Evolutionary conservation across 2,329 filamentous ascomycete genomes (phyloP), one percentile per base, ranked within the genome.

Genomic region (Hypoxylon sp.): DNA sequence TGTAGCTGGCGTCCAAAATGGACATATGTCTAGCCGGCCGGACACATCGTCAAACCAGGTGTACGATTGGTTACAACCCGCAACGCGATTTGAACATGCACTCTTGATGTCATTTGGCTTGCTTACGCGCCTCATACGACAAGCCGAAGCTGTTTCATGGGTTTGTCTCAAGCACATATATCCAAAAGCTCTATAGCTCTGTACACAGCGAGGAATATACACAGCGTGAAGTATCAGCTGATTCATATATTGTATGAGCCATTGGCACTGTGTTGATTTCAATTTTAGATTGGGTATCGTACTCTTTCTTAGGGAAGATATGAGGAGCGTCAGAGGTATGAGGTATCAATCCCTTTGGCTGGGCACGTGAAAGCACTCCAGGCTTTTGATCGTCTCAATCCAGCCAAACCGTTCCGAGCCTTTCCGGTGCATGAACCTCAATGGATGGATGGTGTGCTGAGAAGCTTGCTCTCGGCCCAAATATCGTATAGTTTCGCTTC

Each of bases 101-200:
- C 18, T 43, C 38, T 50, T 35, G 37, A 56, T 54, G 42, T 45
- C 35, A 45, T 47, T 45, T 43, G 49, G n/a, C 23, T 50, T 27
- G 4, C 31, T 35, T 35, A 35, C 18, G 31, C 31, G 31, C 31
- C 31, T 31, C 42, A 47, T 38, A 18, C 15, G 29, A 29, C 17
- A 18, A 17, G 35, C 41, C 52, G 46, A 60, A 35, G 21, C 33
- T 49, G 42, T 46, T 55, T 55, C 42, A 41, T 20, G 38, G n/a
- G 15, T 35, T 8, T 35, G 31, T 35, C 45, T 47, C 33, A 46
- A 53, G 48, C 45, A 56, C 56, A 27, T 55, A 56, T 62, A 40
- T 43, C 26, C 26, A 47, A 24, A 42, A n/a, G 17, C 17, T 43
- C 5, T 20, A 26, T 31, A n/a, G n/a, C n/a, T n/a, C n/a, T n/a